phyloP scores from a whole-genome alignment of 768 basidiomycete genomes.

The Termitomyces sp. region DNA sequence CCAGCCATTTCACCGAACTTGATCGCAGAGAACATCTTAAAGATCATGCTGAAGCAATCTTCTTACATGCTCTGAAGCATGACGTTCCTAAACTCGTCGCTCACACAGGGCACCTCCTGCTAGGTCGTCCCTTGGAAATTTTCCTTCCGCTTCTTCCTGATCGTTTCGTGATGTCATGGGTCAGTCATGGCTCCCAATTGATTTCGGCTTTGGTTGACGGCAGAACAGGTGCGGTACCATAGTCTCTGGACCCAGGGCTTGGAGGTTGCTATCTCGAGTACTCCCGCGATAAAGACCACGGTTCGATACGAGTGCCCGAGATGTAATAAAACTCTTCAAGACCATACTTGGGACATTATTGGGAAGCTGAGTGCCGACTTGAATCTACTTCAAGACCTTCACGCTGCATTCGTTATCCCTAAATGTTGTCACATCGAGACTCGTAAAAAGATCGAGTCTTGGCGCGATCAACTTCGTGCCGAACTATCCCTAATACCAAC shows the following conservation, averaged over 20 bases:
- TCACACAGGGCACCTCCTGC: background rate
- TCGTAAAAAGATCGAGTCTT: background rate
- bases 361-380: background rate
- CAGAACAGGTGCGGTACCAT: conserved; percentile 1
- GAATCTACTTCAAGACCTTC: background rate
- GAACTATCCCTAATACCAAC: background rate
- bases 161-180: background rate
- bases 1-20: background rate
- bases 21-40: background rate
- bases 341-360: background rate
- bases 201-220: background rate
- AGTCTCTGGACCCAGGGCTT: background rate
- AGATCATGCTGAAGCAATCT: background rate
- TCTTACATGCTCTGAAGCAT: conserved; percentile 6
- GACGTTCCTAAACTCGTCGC: background rate
- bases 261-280: background rate
- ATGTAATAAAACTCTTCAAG: background rate
- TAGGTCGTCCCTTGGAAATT: conserved; percentile 3
- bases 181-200: background rate
- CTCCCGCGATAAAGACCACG: background rate
- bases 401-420: background rate
- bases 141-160: background rate
- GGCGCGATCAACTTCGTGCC: background rate
- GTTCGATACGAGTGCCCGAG: background rate
- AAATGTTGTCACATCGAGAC: background rate